Evolutionary conservation across 1,284 basidiomycete genomes (phyloP).

Genomic region (Austropuccinia psidii): DNA sequence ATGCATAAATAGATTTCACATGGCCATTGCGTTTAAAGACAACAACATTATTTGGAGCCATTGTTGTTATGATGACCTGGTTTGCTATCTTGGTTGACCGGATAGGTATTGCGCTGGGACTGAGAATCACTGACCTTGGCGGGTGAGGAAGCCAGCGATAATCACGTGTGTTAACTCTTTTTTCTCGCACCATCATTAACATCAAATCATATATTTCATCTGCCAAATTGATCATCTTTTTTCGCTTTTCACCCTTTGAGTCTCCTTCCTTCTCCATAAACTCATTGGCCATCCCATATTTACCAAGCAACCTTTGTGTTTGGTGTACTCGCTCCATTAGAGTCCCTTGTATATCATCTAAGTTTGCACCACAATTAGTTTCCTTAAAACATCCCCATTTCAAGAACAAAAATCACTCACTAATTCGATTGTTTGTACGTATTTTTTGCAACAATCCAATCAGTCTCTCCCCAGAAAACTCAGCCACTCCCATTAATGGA

Average conservation of each 20-base stretch:
- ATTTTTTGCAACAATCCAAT: neutral
- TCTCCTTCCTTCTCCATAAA: neutral
- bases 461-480: neutral
- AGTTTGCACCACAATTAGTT: neutral
- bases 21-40: too few species aligned
- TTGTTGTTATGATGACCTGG: too few species aligned
- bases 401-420: too few species aligned
- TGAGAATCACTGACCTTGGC: neutral
- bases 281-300: too few species aligned
- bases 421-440: neutral
- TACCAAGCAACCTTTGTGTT: too few species aligned
- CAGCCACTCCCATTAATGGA: neutral
- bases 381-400: neutral
- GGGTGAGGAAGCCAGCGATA: neutral
- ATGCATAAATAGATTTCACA: too few species aligned
- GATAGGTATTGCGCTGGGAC: too few species aligned
- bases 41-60: neutral
- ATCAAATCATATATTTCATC: neutral
- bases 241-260: neutral
- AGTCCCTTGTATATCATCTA: conserved; percentile 3
- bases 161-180: neutral
- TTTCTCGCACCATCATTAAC: too few species aligned
- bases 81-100: too few species aligned
- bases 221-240: neutral
- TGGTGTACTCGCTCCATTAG: too few species aligned